Conservation (phyloP, 495 filamentous ascomycete species). For the Pyronema omphalodes region DNA sequence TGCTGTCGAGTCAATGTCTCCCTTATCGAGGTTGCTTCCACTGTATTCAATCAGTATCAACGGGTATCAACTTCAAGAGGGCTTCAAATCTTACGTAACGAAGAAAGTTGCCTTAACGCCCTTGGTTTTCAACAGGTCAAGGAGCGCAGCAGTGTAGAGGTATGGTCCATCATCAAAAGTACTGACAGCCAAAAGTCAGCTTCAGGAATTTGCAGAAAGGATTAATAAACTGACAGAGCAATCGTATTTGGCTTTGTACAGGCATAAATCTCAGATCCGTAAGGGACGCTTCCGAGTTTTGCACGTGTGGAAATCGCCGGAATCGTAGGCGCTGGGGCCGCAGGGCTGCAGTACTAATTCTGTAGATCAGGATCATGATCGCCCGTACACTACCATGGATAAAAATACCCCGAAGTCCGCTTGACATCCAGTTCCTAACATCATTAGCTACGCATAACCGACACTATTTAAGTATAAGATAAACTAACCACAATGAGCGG, state of each 20-base stretch:
- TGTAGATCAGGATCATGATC: neutral
- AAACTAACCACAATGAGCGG: slow-evolving; percentile 9
- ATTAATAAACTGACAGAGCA: slow-evolving; percentile 9
- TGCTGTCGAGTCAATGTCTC: slow-evolving; percentile 34
- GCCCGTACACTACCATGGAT: neutral
- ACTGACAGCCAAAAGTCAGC: neutral
- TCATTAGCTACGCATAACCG: neutral
- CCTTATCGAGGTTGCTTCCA: slow-evolving; percentile 47
- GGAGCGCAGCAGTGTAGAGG: slow-evolving; percentile 40
- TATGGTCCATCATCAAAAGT: slow-evolving; percentile 66
- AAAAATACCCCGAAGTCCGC: slow-evolving; percentile 7
- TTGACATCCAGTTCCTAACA: slow-evolving; percentile 11
- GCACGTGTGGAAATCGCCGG: neutral
- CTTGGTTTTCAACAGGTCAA: slow-evolving; percentile 41
- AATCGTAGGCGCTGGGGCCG: neutral
- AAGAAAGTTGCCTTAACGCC: slow-evolving; percentile 51
- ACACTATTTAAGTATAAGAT: neutral
- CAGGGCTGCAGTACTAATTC: neutral
- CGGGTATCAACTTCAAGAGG: neutral
- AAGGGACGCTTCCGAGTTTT: slow-evolving; percentile 8
- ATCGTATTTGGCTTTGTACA: slow-evolving; percentile 5
- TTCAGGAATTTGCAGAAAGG: neutral
- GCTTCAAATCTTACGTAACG: slow-evolving; percentile 27
- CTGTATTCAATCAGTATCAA: slow-evolving; percentile 20
- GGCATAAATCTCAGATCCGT: slow-evolving; percentile 6